A percentile compares a stretch with the other conserved stretches of the same genome.
Conservation (phyloP, 352 stramenopile species). For the Pythium phragmiticola region DNA sequence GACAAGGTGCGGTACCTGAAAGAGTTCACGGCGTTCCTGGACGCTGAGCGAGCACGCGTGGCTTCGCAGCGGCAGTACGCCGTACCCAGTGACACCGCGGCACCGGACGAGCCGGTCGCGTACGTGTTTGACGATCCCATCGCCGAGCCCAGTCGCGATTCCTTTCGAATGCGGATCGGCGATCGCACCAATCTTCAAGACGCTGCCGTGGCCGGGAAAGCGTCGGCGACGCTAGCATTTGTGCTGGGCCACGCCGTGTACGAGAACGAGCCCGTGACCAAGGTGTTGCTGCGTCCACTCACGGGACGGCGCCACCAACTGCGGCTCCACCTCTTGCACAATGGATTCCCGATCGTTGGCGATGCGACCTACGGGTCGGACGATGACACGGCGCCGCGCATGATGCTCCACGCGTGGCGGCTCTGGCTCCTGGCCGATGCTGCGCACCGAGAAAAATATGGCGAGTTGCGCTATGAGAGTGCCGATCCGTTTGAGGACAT, state of each 20-base stretch:
- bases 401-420: slow-evolving; percentile 85
- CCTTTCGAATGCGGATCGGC: slow-evolving; percentile 74
- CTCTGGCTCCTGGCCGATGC: slow-evolving; percentile 62
- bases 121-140: slow-evolving; percentile 83
- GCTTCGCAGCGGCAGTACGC: slow-evolving; percentile 58
- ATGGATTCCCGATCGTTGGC: slow-evolving; percentile 73
- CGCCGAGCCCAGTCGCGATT: slow-evolving; percentile 50
- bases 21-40: slow-evolving; percentile 56
- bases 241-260: slow-evolving; percentile 64
- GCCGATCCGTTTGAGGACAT: slow-evolving; percentile 67
- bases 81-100: slow-evolving; percentile 9
- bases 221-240: slow-evolving; percentile 74
- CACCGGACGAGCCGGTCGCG: slow-evolving; percentile 46
- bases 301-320: slow-evolving; percentile 84
- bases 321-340: slow-evolving; percentile 71
- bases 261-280: slow-evolving; percentile 66
- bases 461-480: slow-evolving; percentile 62
- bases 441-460: slow-evolving; percentile 46
- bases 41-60: slow-evolving; percentile 41
- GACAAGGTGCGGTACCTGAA: slow-evolving; percentile 57
- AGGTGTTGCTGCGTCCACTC: slow-evolving; percentile 76
- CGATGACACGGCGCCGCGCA: slow-evolving; percentile 63
- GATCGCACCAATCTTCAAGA: slow-evolving; percentile 24
- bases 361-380: slow-evolving; percentile 73
- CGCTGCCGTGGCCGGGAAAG: slow-evolving; percentile 33